phyloP scores from a whole-genome alignment of 2,329 filamentous ascomycete genomes.

The Teratosphaeriaceae sp. region DNA sequence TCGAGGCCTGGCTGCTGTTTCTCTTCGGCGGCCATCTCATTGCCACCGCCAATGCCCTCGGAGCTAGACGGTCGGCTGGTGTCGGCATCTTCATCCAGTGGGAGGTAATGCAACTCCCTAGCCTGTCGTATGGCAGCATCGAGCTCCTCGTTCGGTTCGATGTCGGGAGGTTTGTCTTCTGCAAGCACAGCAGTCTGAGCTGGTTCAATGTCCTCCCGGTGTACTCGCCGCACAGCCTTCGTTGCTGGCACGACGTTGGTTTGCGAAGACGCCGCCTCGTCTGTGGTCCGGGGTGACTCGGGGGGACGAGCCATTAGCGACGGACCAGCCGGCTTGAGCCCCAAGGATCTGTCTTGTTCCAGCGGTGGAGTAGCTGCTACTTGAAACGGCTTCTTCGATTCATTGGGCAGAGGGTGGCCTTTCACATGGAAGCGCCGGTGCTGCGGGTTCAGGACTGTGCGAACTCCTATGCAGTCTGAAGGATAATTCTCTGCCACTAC shows the following conservation, averaged over 20 bases:
- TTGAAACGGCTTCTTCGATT: conserved; percentile 1
- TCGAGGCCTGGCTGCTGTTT: not conserved
- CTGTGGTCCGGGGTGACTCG: conserved; percentile 32
- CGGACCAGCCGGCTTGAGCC: conserved; percentile 44
- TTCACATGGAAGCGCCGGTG: conserved; percentile 54
- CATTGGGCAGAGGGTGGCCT: conserved; percentile 5
- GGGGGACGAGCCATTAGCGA: conserved; percentile 32
- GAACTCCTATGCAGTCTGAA: conserved; percentile 37
- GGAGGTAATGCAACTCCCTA: conserved; percentile 53
- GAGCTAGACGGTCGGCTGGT: conserved; percentile 22
- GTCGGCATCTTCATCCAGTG: conserved; percentile 34
- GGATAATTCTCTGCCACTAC: conserved; percentile 45
- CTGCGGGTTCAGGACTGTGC: conserved; percentile 42
- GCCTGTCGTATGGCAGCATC: conserved; percentile 59
- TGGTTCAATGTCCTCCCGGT: not conserved
- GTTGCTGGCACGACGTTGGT: not conserved
- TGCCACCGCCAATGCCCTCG: conserved; percentile 14
- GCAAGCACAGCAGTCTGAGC: not conserved
- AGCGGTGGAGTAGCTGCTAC: conserved; percentile 9
- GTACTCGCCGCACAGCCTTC: not conserved
- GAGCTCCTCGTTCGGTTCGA: conserved; percentile 46
- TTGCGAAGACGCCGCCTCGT: conserved; percentile 2
- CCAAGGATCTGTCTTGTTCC: conserved; percentile 32
- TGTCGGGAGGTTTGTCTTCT: not conserved
- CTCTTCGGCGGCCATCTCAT: conserved; percentile 11